phyloP scores from a whole-genome alignment of 306 rosid species.

The Malus asiatica region DNA sequence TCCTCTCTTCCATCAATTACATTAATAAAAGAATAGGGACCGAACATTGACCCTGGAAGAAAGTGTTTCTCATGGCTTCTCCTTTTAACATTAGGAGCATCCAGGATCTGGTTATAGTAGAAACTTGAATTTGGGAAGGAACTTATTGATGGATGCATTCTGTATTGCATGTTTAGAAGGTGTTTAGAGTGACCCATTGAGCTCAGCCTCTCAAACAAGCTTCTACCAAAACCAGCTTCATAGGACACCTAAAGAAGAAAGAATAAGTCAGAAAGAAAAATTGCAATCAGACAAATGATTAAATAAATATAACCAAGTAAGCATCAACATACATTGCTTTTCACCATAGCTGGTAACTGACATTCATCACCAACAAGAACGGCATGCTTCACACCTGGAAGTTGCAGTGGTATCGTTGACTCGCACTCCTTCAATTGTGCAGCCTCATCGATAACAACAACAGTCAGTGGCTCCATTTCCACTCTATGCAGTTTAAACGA shows the following conservation, averaged over 20 bases:
- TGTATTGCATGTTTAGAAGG: constrained; percentile 56
- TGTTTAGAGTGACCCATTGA: constrained; percentile 40
- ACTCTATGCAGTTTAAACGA: constrained; percentile 39
- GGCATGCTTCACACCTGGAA: constrained; percentile 40
- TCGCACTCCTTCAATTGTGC: constrained; percentile 72
- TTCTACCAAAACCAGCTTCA: constrained; percentile 62
- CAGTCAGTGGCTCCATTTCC: constrained; percentile 21
- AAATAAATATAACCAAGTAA: too few relatives aligned
- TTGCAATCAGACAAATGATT: background rate
- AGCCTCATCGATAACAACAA: constrained; percentile 68
- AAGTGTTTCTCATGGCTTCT: constrained; percentile 37
- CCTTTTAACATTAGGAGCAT: constrained; percentile 47
- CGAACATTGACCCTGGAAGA: constrained; percentile 56
- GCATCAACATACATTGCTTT: constrained; percentile 41
- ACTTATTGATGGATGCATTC: constrained; percentile 85
- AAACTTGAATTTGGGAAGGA: constrained; percentile 57
- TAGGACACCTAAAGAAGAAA: constrained; percentile 33
- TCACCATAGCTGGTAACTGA: constrained; percentile 57
- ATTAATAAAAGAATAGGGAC: constrained; percentile 72
- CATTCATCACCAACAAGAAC: constrained; percentile 67
- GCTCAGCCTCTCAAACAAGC: constrained; percentile 63
- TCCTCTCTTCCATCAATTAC: constrained; percentile 63
- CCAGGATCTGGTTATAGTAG: constrained; percentile 40
- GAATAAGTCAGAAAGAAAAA: background rate
- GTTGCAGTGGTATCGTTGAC: constrained; percentile 57